A percentile compares a stretch with the other conserved stretches of the same genome.
phyloP scores from a whole-genome alignment of 2,329 filamentous ascomycete genomes.

The Fusarium piperis region DNA sequence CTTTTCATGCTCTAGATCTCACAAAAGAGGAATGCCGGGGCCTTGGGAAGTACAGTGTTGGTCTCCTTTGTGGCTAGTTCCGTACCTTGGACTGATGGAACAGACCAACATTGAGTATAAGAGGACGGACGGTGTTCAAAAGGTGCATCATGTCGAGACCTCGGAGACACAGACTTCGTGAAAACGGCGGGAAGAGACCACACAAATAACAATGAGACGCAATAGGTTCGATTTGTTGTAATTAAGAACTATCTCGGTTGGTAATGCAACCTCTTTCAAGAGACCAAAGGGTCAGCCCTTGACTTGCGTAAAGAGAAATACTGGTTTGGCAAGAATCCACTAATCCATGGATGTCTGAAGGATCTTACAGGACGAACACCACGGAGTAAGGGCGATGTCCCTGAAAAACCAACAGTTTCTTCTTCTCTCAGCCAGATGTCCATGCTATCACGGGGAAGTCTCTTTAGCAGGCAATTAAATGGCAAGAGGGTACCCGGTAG shows the following conservation, averaged over 20 bases:
- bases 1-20: neutral
- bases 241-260: neutral
- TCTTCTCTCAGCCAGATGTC: slow-evolving; percentile 79
- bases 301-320: neutral
- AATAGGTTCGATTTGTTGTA: neutral
- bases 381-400: slow-evolving; percentile 36
- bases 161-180: too few relatives aligned
- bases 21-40: neutral
- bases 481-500: slow-evolving; percentile 61
- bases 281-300: neutral
- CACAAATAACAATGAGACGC: neutral
- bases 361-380: slow-evolving; percentile 42
- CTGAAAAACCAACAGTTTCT: slow-evolving; percentile 42
- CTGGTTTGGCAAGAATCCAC: neutral
- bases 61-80: neutral
- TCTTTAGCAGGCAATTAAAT: slow-evolving; percentile 74
- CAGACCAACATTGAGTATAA: neutral
- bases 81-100: neutral
- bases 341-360: slow-evolving; percentile 36
- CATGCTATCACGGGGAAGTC: slow-evolving; percentile 61
- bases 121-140: neutral
- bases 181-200: neutral
- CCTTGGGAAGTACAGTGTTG: neutral
- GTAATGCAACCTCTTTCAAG: neutral
- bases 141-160: neutral